These are phyloP conservation scores for Dothistroma septosporum DNA, from an alignment of 2,329 filamentous ascomycete species.

Conservation along the genomic window DNA sequence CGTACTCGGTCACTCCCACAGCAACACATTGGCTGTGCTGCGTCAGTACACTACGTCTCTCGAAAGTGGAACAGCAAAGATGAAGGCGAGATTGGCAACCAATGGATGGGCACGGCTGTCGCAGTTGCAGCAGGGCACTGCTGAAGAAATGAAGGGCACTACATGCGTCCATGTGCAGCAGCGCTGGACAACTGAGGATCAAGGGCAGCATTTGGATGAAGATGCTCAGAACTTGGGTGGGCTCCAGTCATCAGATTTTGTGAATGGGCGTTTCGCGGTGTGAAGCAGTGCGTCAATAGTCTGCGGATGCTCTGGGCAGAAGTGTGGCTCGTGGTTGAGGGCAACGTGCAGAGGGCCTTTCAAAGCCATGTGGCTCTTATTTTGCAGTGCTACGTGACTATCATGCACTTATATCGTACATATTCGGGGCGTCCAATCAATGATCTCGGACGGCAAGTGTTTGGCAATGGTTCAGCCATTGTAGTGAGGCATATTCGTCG, in stretches of 20 bases:
- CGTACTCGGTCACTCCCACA: neutral
- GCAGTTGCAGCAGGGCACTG: neutral
- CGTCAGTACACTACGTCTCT: neutral
- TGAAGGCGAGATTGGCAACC: neutral
- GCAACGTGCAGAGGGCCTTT: too few relatives aligned
- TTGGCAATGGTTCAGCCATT: neutral
- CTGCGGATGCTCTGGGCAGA: too few relatives aligned
- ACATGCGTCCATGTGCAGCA: neutral
- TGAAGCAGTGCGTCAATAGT: too few relatives aligned
- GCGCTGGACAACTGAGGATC: neutral
- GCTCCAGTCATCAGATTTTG: too few relatives aligned
- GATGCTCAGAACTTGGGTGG: too few relatives aligned
- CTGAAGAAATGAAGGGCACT: neutral
- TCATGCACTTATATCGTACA: too few relatives aligned
- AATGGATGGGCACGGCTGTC: neutral
- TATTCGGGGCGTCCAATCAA: neutral
- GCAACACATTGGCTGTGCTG: neutral
- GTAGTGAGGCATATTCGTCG: constrained; percentile 39
- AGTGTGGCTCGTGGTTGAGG: too few relatives aligned
- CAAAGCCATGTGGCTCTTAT: too few relatives aligned
- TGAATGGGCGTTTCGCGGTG: too few relatives aligned
- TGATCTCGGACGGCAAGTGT: neutral
- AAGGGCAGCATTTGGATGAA: neutral
- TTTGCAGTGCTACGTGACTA: too few relatives aligned
- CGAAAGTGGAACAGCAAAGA: neutral